Conservation (phyloP, 2,329 filamentous ascomycete species). For the Clonostachys rhizophaga region DNA sequence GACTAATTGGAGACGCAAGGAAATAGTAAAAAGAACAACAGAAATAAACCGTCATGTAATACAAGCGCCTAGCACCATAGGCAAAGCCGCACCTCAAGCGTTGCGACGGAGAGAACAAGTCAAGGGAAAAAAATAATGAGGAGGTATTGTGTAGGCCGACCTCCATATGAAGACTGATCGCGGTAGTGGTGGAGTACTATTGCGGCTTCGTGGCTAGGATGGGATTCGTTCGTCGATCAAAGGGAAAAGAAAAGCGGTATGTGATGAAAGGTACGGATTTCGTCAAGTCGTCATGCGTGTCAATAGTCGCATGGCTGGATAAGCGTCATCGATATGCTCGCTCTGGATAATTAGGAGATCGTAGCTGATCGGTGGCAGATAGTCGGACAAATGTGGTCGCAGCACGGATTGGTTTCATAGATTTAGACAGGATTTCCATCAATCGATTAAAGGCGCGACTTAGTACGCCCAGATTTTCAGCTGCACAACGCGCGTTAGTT, state of each 20-base stretch:
- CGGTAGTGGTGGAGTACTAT: too few relatives aligned
- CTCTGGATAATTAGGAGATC: conserved; percentile 12
- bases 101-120: too few relatives aligned
- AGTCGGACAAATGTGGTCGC: neutral
- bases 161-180: neutral
- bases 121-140: neutral
- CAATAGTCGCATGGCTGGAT: conserved; percentile 24
- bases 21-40: too few relatives aligned
- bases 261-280: conserved; percentile 10
- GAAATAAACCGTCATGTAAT: too few relatives aligned
- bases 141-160: neutral
- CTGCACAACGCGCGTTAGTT: conserved; percentile 30
- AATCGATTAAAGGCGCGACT: conserved; percentile 9
- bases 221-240: neutral
- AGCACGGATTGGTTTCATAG: conserved; percentile 1
- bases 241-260: neutral
- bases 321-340: conserved; percentile 14
- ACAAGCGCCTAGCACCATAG: too few relatives aligned
- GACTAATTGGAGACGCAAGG: too few relatives aligned
- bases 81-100: too few relatives aligned
- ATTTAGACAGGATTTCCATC: neutral
- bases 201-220: neutral
- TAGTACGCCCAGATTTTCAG: conserved; percentile 88
- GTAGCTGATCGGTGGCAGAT: neutral
- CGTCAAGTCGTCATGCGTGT: conserved; percentile 33